A percentile compares a stretch with the other conserved stretches of the same genome.
phyloP scores from a whole-genome alignment of 2,329 filamentous ascomycete genomes.

The Trichophyton mentagrophytes region DNA sequence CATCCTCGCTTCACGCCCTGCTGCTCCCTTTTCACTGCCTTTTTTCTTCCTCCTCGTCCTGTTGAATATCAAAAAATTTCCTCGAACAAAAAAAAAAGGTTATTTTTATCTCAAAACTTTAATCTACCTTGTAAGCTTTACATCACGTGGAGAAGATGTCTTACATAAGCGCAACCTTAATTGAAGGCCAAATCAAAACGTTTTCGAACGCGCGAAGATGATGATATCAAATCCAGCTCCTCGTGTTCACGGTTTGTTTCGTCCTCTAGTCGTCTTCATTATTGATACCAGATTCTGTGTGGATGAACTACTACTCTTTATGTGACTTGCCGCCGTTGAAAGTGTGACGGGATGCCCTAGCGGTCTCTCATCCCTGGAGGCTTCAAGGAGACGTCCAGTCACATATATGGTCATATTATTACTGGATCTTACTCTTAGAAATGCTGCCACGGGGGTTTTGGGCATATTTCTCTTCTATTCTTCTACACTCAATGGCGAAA shows the following conservation, averaged over 20 bases:
- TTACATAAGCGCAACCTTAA: neutral
- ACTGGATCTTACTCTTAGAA: neutral
- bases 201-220: neutral
- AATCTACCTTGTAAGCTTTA: neutral
- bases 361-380: neutral
- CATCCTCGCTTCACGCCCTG: slow-evolving; percentile 21
- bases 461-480: neutral
- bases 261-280: neutral
- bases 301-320: neutral
- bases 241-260: neutral
- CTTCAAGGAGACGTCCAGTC: neutral
- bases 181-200: neutral
- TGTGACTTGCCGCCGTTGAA: neutral
- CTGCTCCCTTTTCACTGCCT: no score
- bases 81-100: no score
- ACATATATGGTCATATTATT: neutral
- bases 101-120: no score
- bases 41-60: no score
- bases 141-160: neutral
- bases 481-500: slow-evolving; percentile 3
- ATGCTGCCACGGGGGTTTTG: neutral
- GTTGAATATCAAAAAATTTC: no score
- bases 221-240: neutral
- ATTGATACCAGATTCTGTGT: no score
- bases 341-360: neutral